phyloP scores from a whole-genome alignment of 306 rosid species.

The cucumber (Cucumis sativus) region DNA sequence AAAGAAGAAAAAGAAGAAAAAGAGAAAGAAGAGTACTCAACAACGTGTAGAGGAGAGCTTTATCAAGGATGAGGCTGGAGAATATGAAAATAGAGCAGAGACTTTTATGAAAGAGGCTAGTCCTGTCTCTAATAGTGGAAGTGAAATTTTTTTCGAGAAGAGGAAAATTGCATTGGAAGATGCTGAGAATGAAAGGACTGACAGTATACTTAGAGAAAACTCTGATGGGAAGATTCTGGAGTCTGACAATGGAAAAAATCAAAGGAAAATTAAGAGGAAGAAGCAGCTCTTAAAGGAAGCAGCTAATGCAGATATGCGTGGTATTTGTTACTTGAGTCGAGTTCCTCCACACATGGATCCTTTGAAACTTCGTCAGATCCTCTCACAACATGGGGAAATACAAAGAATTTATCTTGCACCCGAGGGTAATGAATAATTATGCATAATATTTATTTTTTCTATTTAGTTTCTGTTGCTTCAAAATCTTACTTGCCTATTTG shows the following conservation, averaged over 20 bases:
- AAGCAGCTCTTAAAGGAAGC: constrained; percentile 34
- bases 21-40: neutral
- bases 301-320: constrained; percentile 38
- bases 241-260: constrained; percentile 2
- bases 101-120: neutral
- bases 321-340: constrained; percentile 50
- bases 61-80: neutral
- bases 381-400: constrained; percentile 63
- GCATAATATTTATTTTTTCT: neutral
- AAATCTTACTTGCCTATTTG: neutral
- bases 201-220: neutral
- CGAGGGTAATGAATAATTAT: constrained; percentile 22
- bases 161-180: neutral
- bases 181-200: neutral
- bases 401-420: constrained; percentile 60
- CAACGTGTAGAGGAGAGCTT: neutral
- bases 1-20: constrained; percentile 1
- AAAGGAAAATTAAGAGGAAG: constrained; percentile 20
- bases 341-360: constrained; percentile 86
- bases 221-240: neutral
- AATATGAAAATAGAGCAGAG: neutral
- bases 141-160: neutral
- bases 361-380: constrained; percentile 48
- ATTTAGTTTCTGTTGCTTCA: neutral
- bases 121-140: neutral